Conservation (phyloP, 441 rosid genomes). For the Rhodomyrtus psidioides region DNA sequence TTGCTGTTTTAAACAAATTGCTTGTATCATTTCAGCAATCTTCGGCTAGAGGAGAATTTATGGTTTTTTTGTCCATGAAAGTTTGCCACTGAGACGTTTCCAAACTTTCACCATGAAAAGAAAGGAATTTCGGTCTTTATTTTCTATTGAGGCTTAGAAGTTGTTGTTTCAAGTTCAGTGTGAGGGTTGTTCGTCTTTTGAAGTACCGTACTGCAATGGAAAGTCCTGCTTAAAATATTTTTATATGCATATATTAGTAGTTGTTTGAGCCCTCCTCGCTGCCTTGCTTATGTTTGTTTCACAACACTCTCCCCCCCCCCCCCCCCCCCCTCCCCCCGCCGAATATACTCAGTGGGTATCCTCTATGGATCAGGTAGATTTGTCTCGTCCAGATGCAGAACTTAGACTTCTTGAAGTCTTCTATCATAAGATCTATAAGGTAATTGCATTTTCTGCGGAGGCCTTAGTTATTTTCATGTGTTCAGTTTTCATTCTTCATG, state of each 20-base stretch:
- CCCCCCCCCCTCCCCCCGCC: too few species aligned
- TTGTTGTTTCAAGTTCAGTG: neutral
- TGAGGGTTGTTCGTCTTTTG: neutral
- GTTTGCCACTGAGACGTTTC: neutral
- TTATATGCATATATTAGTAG: neutral
- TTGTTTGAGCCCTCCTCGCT: neutral
- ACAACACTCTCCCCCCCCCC: too few species aligned
- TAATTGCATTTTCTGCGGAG: slow-evolving; percentile 8
- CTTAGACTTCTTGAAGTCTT: slow-evolving; percentile 92
- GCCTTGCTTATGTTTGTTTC: neutral
- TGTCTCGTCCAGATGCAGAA: slow-evolving; percentile 86
- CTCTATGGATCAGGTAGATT: slow-evolving; percentile 58
- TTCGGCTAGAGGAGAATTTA: neutral
- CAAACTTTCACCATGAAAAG: neutral
- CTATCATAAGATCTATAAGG: slow-evolving; percentile 93
- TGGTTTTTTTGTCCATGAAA: neutral
- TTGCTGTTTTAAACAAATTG: neutral
- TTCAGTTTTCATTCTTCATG: neutral
- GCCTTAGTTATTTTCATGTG: neutral
- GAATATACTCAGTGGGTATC: neutral
- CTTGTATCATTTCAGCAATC: neutral
- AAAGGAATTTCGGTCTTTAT: neutral
- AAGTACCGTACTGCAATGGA: neutral
- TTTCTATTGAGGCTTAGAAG: neutral
- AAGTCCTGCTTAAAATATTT: neutral